These are phyloP conservation scores for Rostrohypoxylon terebratum DNA, from an alignment of 495 filamentous ascomycete species.

Conservation along the genomic window DNA sequence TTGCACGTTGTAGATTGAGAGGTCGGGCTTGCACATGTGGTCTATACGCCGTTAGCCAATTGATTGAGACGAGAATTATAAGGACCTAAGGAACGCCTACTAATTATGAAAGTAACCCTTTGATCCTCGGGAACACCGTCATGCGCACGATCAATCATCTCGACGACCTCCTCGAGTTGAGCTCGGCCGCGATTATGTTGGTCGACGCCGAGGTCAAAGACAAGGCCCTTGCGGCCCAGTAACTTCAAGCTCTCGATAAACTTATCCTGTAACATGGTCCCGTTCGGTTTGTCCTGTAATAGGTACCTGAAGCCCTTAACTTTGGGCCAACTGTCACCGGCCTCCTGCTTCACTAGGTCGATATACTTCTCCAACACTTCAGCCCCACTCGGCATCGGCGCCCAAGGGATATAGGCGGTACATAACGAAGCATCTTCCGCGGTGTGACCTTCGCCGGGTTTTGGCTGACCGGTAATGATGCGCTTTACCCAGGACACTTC, in stretches of 20 bases:
- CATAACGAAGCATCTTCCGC: conserved; percentile 64
- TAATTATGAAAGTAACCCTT: conserved; percentile 74
- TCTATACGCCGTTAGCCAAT: conserved; percentile 60
- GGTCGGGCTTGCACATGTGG: conserved; percentile 88
- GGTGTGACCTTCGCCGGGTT: conserved; percentile 69
- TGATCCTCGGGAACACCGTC: conserved; percentile 68
- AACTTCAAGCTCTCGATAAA: conserved; percentile 79
- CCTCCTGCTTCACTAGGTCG: conserved; percentile 59
- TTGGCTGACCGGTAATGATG: conserved; percentile 69
- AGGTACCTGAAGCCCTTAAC: conserved; percentile 80
- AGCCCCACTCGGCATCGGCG: conserved; percentile 74
- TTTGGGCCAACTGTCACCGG: conserved; percentile 60
- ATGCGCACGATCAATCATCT: conserved; percentile 75
- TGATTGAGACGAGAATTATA: neutral
- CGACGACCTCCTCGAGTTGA: conserved; percentile 77
- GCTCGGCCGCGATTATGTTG: conserved; percentile 72
- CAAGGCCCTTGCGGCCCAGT: conserved; percentile 69
- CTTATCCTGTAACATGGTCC: conserved; percentile 66
- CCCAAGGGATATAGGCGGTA: conserved; percentile 81
- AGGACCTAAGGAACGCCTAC: conserved; percentile 58
- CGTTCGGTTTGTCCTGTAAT: conserved; percentile 77
- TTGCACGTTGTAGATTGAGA: conserved; percentile 63
- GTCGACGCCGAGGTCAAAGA: conserved; percentile 88
- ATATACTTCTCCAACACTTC: conserved; percentile 65
- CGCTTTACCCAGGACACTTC: conserved; percentile 75